Conservation (phyloP, 305 asterid genomes). For the Striga hermonthica region DNA sequence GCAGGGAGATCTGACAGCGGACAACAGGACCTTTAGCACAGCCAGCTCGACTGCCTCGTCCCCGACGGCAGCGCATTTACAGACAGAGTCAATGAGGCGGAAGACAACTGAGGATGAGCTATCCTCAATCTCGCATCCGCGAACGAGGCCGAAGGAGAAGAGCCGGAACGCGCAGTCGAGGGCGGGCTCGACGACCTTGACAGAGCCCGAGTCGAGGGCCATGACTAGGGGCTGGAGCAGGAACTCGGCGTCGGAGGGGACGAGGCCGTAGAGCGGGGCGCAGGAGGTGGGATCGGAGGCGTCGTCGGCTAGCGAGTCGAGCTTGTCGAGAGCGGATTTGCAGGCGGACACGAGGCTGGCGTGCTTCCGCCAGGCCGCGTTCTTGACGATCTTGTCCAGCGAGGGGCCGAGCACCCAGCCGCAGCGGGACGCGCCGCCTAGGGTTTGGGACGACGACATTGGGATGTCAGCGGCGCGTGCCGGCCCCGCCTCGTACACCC, state of each 20-base stretch:
- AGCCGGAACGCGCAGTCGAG: conserved; percentile 79
- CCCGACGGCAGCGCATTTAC: conserved; percentile 69
- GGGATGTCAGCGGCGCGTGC: background rate
- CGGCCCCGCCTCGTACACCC: background rate
- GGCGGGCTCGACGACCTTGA: conserved; percentile 93
- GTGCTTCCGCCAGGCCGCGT: conserved; percentile 96
- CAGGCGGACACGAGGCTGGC: conserved; percentile 80
- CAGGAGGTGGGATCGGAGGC: conserved; percentile 73
- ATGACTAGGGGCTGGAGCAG: conserved; percentile 67
- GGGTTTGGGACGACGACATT: conserved; percentile 59
- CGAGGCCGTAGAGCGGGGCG: conserved; percentile 76
- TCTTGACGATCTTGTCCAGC: conserved; percentile 95
- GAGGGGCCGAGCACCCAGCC: conserved; percentile 97
- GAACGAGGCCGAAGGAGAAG: conserved; percentile 72
- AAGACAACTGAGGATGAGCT: conserved; percentile 42
- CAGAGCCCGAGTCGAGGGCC: conserved; percentile 74
- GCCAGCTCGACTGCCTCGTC: conserved; percentile 81
- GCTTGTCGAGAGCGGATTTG: conserved; percentile 93
- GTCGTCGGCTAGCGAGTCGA: conserved; percentile 61
- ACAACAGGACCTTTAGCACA: conserved; percentile 70
- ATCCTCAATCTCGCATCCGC: conserved; percentile 58
- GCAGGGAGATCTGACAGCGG: conserved; percentile 78
- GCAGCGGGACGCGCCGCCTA: conserved; percentile 87
- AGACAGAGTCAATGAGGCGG: conserved; percentile 73
- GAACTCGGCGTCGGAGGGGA: conserved; percentile 63